Base-by-base conservation (phyloP, 1,284 basidiomycete genomes). In the Malassezia nana region DNA sequence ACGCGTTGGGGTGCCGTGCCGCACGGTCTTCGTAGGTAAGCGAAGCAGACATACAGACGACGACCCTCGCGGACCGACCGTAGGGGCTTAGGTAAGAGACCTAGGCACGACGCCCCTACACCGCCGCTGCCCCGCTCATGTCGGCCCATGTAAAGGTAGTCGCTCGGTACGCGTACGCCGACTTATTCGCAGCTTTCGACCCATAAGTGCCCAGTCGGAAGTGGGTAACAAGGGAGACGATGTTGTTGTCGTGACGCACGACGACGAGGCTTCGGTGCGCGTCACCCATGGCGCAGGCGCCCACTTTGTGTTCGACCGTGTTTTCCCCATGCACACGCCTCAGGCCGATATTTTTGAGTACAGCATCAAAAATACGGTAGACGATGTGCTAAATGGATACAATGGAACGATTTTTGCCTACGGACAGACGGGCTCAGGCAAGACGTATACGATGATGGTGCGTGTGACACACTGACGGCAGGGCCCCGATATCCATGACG, bases 311-410 rank as follows among this genome's bases (percentile, higher is more conserved):
- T 96, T 96, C 70, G 94, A 99, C 76, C 82, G 89, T 58, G 90
- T 95, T 29, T 99, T 99, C 73, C 85, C 89, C 57, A 91, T 94
- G 81, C 82, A 81, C 42, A 89, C 91, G 25, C 81, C 83, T 76
- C 94, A 99, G 76, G 79, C 84, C 49, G 89, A 98, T 74, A 90
- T 99, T 46, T 99, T 98, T 74, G 90, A 98, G 75, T 98, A 92
- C 76, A 92, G 94, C 59, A 88, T 99, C 56, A 95, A 91, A 77
- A 90, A 89, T 78, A 78, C 76, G 16, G 77, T 78, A 26, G 72
- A 76, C 32, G 92, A 99, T 81, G 94, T 99, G 49, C 82, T 99
- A 74, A 87, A 91, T 76, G 94, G 94, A 13, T 99, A 98, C 79
- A 99, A 99, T 69, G 92, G 92, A 15, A 75, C 74, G 48, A 67